Conservation (phyloP, 2,329 filamentous ascomycete species). For the Aaosphaeria pasadenensis region DNA sequence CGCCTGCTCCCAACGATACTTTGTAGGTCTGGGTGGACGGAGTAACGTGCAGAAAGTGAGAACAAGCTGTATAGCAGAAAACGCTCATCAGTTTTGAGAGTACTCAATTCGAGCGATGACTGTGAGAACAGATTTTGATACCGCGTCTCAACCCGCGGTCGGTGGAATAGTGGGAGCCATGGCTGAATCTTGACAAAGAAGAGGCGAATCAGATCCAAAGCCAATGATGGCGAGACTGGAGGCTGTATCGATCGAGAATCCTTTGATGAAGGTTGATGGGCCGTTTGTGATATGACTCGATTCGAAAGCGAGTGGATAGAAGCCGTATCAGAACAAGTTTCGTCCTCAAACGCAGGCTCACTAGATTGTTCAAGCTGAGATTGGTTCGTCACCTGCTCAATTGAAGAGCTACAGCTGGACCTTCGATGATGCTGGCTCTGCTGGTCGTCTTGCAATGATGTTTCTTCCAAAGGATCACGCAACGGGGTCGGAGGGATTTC, state of each 20-base stretch:
- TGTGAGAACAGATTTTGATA: not conserved
- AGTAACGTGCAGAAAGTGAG: not conserved
- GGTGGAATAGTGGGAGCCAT: not conserved
- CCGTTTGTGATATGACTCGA: no score
- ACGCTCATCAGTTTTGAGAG: not conserved
- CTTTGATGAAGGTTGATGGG: not conserved
- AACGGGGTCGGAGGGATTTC: not conserved
- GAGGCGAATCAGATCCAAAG: not conserved
- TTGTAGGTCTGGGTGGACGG: not conserved
- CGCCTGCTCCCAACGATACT: not conserved
- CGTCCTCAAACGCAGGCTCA: not conserved
- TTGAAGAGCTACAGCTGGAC: no score
- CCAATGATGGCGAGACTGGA: not conserved
- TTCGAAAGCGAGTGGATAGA: not conserved
- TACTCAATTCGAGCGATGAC: not conserved
- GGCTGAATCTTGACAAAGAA: not conserved
- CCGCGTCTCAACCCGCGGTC: not conserved
- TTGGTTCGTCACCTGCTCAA: no score
- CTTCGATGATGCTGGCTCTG: no score
- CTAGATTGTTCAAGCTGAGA: not conserved
- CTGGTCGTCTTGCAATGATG: no score
- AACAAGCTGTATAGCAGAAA: not conserved
- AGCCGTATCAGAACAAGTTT: not conserved
- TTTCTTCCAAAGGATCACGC: no score
- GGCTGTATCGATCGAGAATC: not conserved